Evolutionary conservation across 2,329 filamentous ascomycete genomes (phyloP), one percentile per base, ranked within the genome.

Genomic region (Ceratocystis colombiana): DNA sequence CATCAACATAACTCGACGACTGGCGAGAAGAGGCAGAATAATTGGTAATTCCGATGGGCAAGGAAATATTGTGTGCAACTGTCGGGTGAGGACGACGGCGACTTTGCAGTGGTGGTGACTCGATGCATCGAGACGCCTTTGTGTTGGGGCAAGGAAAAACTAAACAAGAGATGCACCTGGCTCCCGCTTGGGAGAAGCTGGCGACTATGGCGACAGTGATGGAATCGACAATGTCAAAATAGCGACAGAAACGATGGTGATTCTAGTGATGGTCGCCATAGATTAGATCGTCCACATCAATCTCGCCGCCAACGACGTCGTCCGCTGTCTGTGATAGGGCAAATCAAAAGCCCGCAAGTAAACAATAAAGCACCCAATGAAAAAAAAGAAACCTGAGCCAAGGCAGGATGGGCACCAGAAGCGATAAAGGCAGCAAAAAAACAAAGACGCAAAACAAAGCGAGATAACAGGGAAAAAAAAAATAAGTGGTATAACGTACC

Each of bases 391-490:
- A 70, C 37, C 10, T 41, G 37, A 41, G 3, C 37, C 37, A 41
- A 41, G 37, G 37, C 69, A 72, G 63, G 69, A 66, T 67, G 65
- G 22, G 48, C 15, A 20, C n/a, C 15, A 20, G 45, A 53, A 53
- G 53, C 25, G 66, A 68, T 68, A 70, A 70, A 70, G 71, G 33
- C 37, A 41, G 37, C 37, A 41, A 41, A 41, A 41, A 37, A 15
- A 41, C 37, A 41, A 72, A 72, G 72, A 69, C 69, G 71, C 70
- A 70, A 69, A 72, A 62, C 53, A 44, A 41, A 59, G 62, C 53
- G 61, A 64, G 62, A 66, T 70, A 68, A 70, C 37, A 41, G 37
- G 68, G 70, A 70, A 71, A 71, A 71, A 71, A 74, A 73, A 74
- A 73, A 73, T 70, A 70, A 70, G 65, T 68, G 66, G 67, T 68